phyloP scores from a whole-genome alignment of 108 stramenopile species.

The Fragilaria crotonensis region DNA sequence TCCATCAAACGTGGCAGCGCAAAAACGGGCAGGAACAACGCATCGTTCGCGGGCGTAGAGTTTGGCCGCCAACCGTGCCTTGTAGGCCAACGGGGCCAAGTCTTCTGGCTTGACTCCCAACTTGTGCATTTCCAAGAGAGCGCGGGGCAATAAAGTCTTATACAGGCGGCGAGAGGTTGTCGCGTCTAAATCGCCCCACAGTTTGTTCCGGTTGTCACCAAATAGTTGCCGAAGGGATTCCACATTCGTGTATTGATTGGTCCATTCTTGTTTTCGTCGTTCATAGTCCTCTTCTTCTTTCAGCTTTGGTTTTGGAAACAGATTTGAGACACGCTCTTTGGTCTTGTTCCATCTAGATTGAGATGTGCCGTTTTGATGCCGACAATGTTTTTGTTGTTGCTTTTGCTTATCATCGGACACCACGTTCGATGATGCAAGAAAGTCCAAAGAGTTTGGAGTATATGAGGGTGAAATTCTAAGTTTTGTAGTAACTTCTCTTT shows the following conservation, averaged over 20 bases:
- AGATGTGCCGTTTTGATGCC: no score
- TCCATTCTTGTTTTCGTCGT: constrained; percentile 68
- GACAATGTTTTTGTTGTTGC: no score
- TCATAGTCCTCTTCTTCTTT: constrained; percentile 42
- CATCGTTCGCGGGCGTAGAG: constrained; percentile 89
- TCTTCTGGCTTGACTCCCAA: constrained; percentile 51
- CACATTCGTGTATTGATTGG: constrained; percentile 62
- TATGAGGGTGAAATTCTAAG: no score
- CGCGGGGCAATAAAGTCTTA: constrained; percentile 74
- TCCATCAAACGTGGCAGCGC: constrained; percentile 85
- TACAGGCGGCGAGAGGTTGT: constrained; percentile 66
- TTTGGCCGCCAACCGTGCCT: constrained; percentile 88
- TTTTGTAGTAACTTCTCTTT: no score
- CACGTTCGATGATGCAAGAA: no score
- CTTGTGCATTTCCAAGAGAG: constrained; percentile 58
- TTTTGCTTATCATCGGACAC: no score
- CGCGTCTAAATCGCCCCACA: constrained; percentile 85
- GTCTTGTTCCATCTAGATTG: no score
- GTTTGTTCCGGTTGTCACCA: constrained; percentile 70
- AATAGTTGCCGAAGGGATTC: constrained; percentile 62
- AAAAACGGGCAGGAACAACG: constrained; percentile 64
- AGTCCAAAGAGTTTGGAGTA: no score
- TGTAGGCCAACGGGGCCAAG: constrained; percentile 85
- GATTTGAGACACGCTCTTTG: not conserved
- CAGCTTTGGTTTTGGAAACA: not conserved